These are phyloP conservation scores for Aphanomyces cochlioides DNA, from an alignment of 352 stramenopile genomes.

Conservation along the genomic window DNA sequence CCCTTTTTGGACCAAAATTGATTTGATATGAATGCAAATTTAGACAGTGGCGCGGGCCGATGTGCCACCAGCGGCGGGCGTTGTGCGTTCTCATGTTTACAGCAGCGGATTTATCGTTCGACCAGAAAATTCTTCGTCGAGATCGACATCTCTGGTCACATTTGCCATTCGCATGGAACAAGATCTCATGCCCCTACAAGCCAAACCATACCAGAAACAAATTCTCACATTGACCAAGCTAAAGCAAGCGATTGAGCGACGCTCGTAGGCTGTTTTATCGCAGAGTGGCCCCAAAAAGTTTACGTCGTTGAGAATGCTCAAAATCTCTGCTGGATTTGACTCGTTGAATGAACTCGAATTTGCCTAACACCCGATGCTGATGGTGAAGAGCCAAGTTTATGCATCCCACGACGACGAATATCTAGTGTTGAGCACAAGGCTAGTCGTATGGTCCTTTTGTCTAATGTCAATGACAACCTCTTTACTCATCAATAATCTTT, in stretches of 20 bases:
- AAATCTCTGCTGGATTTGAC: no score
- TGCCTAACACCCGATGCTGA: no score
- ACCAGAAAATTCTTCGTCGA: background rate
- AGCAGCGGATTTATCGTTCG: slow-evolving; percentile 18
- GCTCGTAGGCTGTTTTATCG: no score
- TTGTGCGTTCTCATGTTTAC: background rate
- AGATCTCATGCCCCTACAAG: background rate
- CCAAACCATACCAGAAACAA: slow-evolving; percentile 23
- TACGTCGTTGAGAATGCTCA: no score
- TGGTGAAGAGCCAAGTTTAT: no score
- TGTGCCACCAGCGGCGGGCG: slow-evolving; percentile 1
- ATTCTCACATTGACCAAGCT: background rate
- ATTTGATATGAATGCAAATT: background rate
- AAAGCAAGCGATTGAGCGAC: slow-evolving; percentile 13
- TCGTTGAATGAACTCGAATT: no score
- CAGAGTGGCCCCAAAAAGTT: no score
- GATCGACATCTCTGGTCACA: background rate
- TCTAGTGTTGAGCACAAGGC: no score
- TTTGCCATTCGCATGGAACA: background rate
- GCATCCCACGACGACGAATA: no score
- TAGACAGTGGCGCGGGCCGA: background rate
- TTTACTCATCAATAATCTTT: no score
- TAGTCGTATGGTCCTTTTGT: no score
- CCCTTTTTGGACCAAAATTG: background rate
- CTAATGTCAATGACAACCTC: no score